A percentile compares a stretch with the other conserved stretches of the same genome.
These are phyloP conservation scores for Phaeoacremonium minimum DNA, from an alignment of 2,329 filamentous ascomycete species.

Conservation along the genomic window DNA sequence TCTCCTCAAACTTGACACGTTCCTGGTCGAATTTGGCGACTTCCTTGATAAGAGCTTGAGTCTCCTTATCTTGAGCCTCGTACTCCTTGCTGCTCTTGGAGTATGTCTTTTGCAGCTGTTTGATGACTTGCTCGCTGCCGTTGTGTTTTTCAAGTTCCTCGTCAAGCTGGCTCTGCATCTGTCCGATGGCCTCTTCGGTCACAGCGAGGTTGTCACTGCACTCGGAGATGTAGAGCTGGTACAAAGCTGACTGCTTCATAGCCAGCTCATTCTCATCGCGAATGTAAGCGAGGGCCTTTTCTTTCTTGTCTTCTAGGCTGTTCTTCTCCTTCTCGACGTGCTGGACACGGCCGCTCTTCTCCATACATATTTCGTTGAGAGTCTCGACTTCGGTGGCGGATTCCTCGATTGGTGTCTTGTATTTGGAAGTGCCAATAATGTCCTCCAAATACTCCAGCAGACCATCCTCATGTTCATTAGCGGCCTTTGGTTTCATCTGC, in stretches of 20 bases:
- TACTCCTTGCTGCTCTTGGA: slow-evolving; percentile 79
- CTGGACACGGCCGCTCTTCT: slow-evolving; percentile 93
- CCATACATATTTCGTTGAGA: slow-evolving; percentile 89
- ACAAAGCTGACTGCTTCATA: slow-evolving; percentile 84
- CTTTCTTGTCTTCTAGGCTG: slow-evolving; percentile 90
- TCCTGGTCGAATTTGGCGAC: slow-evolving; percentile 94
- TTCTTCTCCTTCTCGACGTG: slow-evolving; percentile 98
- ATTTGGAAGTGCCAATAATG: slow-evolving; percentile 97
- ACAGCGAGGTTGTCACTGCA: slow-evolving; percentile 86
- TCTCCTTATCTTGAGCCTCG: slow-evolving; percentile 76
- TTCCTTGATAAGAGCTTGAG: slow-evolving; percentile 76
- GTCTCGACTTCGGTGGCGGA: slow-evolving; percentile 84
- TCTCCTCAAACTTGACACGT: slow-evolving; percentile 95
- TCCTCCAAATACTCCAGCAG: slow-evolving; percentile 96
- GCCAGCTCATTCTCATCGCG: slow-evolving; percentile 90
- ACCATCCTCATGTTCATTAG: slow-evolving; percentile 92
- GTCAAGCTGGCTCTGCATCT: slow-evolving; percentile 84
- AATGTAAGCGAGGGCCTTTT: slow-evolving; percentile 85
- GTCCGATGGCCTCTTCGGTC: slow-evolving; percentile 82
- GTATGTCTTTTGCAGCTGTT: slow-evolving; percentile 80
- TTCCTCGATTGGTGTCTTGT: slow-evolving; percentile 96
- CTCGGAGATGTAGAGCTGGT: slow-evolving; percentile 86
- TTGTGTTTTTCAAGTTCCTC: slow-evolving; percentile 87
- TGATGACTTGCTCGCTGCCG: slow-evolving; percentile 86
- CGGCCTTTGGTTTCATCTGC: slow-evolving; percentile 97